These are phyloP conservation scores for Saturnispora sekii DNA, from an alignment of 805 yeast genomes.

Conservation along the genomic window DNA sequence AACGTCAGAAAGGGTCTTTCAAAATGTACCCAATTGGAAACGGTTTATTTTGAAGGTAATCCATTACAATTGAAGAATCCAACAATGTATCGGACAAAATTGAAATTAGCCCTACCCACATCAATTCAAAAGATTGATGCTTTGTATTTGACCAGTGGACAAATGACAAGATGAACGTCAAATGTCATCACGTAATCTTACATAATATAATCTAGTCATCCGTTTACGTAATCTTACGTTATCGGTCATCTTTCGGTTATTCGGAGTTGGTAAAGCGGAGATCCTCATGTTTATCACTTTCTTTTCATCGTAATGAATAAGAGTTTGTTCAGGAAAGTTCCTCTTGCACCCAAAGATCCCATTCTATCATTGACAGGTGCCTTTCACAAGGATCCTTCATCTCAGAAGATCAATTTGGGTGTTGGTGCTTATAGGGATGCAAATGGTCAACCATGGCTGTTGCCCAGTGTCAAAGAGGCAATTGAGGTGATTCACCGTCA, in stretches of 20 bases:
- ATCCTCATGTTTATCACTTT: background rate
- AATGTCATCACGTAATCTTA: no score
- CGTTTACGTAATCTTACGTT: no score
- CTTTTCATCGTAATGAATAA: background rate
- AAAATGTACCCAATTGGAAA: slow-evolving; percentile 55
- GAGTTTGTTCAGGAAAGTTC: background rate
- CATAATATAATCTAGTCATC: no score
- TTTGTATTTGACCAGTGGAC: slow-evolving; percentile 35
- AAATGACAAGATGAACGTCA: no score
- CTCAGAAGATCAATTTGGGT: slow-evolving; percentile 51
- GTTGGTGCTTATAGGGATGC: slow-evolving; percentile 94
- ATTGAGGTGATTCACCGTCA: background rate
- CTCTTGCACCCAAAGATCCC: slow-evolving; percentile 74
- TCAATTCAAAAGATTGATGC: slow-evolving; percentile 84
- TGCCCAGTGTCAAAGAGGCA: slow-evolving; percentile 65
- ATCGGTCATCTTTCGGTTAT: no score
- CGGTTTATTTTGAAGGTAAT: slow-evolving; percentile 90
- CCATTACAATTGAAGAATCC: slow-evolving; percentile 68
- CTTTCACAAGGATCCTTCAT: slow-evolving; percentile 55
- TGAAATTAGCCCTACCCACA: slow-evolving; percentile 62
- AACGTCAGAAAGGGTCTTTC: slow-evolving; percentile 61
- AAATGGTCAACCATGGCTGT: slow-evolving; percentile 78
- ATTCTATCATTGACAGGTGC: slow-evolving; percentile 73
- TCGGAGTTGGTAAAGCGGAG: no score
- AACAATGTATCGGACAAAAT: slow-evolving; percentile 79